A percentile compares a stretch with the other conserved stretches of the same genome.
phyloP scores from a whole-genome alignment of 2,329 filamentous ascomycete genomes.

The Chaetomium sp. region DNA sequence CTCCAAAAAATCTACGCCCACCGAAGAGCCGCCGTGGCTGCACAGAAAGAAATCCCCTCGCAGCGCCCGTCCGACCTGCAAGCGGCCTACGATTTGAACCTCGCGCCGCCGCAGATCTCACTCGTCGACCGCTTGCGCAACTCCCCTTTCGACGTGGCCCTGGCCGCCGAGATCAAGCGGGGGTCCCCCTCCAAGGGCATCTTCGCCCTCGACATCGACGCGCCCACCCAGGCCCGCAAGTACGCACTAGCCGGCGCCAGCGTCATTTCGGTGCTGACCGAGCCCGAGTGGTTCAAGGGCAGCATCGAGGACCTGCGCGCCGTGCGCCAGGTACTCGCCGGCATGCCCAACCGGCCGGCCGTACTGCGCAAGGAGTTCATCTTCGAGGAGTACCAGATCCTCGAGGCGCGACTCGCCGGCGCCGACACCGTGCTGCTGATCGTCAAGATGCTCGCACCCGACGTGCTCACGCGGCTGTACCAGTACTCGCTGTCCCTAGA shows the following conservation, averaged over 20 bases:
- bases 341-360: constrained; percentile 87
- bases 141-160: constrained; percentile 78
- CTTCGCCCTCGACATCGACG: constrained; percentile 80
- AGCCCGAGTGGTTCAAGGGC: constrained; percentile 98
- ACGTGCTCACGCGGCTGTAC: constrained; percentile 71
- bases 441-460: constrained; percentile 89
- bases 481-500: constrained; percentile 81
- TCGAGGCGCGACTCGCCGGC: constrained; percentile 86
- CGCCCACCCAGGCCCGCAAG: constrained; percentile 80
- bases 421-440: constrained; percentile 94
- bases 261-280: constrained; percentile 95
- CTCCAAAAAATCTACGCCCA: constrained; percentile 85
- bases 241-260: constrained; percentile 94
- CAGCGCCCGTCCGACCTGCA: constrained; percentile 78
- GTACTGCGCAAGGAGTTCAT: constrained; percentile 94
- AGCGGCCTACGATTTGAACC: constrained; percentile 75
- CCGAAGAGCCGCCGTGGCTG: constrained; percentile 66
- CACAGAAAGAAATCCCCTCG: constrained; percentile 80
- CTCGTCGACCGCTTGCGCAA: constrained; percentile 73
- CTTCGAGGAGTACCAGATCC: constrained; percentile 96
- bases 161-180: constrained; percentile 97
- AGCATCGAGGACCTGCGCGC: constrained; percentile 87
- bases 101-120: constrained; percentile 75
- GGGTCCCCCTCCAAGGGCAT: constrained; percentile 94
- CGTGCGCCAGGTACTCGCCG: constrained; percentile 81